Evolutionary conservation across 2,329 filamentous ascomycete species (phyloP), one percentile per base, ranked within the genome.

Genomic region (Coleophoma crateriformis): DNA sequence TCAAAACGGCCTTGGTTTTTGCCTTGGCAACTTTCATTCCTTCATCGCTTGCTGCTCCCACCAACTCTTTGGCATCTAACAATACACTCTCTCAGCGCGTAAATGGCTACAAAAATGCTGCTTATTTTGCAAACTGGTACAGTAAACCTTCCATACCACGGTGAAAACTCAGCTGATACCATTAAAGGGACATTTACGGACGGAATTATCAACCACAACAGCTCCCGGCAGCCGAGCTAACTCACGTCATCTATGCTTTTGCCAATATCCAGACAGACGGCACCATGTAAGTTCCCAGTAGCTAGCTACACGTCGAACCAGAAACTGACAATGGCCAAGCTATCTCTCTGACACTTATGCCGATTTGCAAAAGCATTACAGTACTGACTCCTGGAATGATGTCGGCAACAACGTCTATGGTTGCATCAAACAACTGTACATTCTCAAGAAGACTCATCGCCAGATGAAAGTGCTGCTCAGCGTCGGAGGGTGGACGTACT

Each of bases 401-500:
- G 80, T 19, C 0, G 76, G 85, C 6, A 85, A 74, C 53, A 94
- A 95, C 63, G 80, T 86, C 43, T 94, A 92, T 58, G 90, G 90
- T 37, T 87, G 84, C 63, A 67, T 89, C 47, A 94, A 94, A 70
- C 88, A 95, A 61, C 73, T 95, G 1, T 89, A 80, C 64, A 70
- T 88, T 7, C 73, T 90, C 40, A 95, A 95, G 70, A 84, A 91
- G 66, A 67, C 75, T 50, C 85, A 95, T 66, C 83, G 89, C 14
- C 79, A 88, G 43, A 67, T 95, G 48, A 95, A 95, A 64, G 76
- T 86, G 1, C 73, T 95, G 19, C 76, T 95, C 4, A 88, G 82
- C 44, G 89, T 96, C 55, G 90, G 90, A 44, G 90, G 90, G 32
- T 95, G 87, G 87, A 90, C 87, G 0, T 94, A 90, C 69, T 89